Conservation (phyloP, 306 rosid genomes). For the Aeschynomene evenia region DNA sequence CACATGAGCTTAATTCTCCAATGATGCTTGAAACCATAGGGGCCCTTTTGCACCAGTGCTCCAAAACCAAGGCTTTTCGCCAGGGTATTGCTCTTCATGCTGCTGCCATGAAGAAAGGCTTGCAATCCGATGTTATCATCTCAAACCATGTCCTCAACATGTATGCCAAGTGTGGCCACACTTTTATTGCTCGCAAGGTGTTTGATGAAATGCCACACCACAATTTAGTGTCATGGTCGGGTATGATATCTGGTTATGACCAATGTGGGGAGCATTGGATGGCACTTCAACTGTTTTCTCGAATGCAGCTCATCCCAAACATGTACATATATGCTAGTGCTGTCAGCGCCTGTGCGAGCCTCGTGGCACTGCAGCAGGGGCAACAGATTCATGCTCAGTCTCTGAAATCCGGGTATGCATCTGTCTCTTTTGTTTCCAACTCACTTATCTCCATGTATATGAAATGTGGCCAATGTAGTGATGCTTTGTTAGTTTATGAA, state of each 20-base stretch:
- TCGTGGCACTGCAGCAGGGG: conserved; percentile 23
- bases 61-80: conserved; percentile 37
- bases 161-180: conserved; percentile 40
- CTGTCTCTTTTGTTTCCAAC: conserved; percentile 42
- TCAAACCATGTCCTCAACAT: conserved; percentile 40
- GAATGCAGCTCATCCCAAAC: conserved; percentile 29
- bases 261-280: conserved; percentile 34
- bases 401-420: conserved; percentile 38
- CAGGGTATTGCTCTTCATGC: conserved; percentile 38
- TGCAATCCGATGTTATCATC: conserved; percentile 35
- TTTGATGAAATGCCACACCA: conserved; percentile 39
- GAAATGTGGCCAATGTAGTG: conserved; percentile 42
- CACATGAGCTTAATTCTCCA: not conserved
- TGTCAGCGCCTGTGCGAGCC: conserved; percentile 42
- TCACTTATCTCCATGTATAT: conserved; percentile 47
- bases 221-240: conserved; percentile 46
- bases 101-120: conserved; percentile 35
- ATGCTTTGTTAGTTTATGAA: conserved; percentile 39
- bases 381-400: conserved; percentile 41
- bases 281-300: conserved; percentile 45
- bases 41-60: conserved; percentile 37
- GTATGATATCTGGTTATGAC: conserved; percentile 45
- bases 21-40: conserved; percentile 31
- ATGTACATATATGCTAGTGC: conserved; percentile 40
- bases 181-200: conserved; percentile 20